A percentile compares a stretch with the other conserved stretches of the same genome.
Evolutionary conservation across 164 flowering plant genomes (phyloP).

Genomic region (Echeveria elegans): DNA sequence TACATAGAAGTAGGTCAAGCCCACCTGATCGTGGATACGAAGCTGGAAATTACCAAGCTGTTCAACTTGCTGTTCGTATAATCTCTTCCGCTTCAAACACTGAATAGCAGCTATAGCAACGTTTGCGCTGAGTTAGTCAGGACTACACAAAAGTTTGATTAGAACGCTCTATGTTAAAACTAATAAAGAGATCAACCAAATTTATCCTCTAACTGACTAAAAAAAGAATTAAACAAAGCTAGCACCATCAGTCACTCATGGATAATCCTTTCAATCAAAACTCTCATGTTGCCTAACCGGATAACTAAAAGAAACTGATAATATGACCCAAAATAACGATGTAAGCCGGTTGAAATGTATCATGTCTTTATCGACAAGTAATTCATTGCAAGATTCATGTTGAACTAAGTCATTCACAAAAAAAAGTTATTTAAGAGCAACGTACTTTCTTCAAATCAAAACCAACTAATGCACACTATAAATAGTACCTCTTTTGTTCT

Average conservation of each 20-base stretch:
- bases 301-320: too few species aligned
- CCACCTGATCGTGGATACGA: slow-evolving; percentile 65
- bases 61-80: slow-evolving; percentile 63
- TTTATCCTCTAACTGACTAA: too few species aligned
- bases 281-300: too few species aligned
- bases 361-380: background rate
- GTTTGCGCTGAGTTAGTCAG: slow-evolving; percentile 5
- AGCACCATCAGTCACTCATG: too few species aligned
- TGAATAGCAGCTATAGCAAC: slow-evolving; percentile 48
- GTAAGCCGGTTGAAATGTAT: too few species aligned
- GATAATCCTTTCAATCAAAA: too few species aligned
- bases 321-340: too few species aligned
- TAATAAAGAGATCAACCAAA: too few species aligned
- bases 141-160: too few species aligned
- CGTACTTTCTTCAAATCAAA: background rate
- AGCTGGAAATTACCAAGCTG: slow-evolving; percentile 63
- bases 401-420: background rate
- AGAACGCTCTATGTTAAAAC: too few species aligned
- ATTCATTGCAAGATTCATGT: too few species aligned
- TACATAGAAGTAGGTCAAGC: background rate
- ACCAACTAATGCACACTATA: background rate
- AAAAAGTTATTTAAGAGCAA: background rate
- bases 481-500: slow-evolving; percentile 59
- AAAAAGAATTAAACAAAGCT: too few species aligned
- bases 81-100: slow-evolving; percentile 65